Percentiles rank a stretch among this genome's conserved stretches.
Evolutionary conservation across 2,329 filamentous ascomycete genomes (phyloP).

Genomic region (Ophiosphaerella herpotricha): DNA sequence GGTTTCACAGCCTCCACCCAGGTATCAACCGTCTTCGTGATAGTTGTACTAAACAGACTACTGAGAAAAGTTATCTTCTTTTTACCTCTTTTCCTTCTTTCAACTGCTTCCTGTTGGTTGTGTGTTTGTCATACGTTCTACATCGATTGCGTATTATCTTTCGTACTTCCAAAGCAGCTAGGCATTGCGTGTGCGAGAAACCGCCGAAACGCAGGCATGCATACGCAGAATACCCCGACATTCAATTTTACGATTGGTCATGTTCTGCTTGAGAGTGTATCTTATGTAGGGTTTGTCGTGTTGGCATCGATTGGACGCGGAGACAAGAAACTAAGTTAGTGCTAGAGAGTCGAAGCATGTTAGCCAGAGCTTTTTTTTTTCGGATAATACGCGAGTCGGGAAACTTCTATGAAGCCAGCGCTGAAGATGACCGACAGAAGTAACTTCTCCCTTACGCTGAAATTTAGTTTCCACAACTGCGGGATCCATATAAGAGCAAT

Average conservation of each 20-base stretch:
- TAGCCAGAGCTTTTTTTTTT: neutral
- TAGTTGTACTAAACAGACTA: no score
- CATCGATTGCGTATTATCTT: neutral
- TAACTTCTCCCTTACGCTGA: slow-evolving; percentile 7
- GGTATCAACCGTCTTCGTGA: no score
- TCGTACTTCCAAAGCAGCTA: neutral
- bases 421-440: no score
- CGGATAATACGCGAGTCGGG: no score
- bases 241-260: slow-evolving; percentile 5
- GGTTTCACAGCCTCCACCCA: no score
- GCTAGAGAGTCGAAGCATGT: slow-evolving; percentile 48
- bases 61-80: no score
- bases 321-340: neutral
- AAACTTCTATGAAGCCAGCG: no score
- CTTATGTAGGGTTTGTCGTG: slow-evolving; percentile 3
- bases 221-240: slow-evolving; percentile 8
- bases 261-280: neutral
- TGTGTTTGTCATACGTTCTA: neutral
- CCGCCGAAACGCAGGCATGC: slow-evolving; percentile 8
- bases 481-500: no score
- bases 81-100: no score
- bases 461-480: no score
- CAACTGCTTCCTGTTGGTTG: no score
- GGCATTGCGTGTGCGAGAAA: slow-evolving; percentile 1
- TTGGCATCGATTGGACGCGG: neutral